Conservation (phyloP, 1,139 yeast genomes). For the Magnusiomyces ingens region DNA sequence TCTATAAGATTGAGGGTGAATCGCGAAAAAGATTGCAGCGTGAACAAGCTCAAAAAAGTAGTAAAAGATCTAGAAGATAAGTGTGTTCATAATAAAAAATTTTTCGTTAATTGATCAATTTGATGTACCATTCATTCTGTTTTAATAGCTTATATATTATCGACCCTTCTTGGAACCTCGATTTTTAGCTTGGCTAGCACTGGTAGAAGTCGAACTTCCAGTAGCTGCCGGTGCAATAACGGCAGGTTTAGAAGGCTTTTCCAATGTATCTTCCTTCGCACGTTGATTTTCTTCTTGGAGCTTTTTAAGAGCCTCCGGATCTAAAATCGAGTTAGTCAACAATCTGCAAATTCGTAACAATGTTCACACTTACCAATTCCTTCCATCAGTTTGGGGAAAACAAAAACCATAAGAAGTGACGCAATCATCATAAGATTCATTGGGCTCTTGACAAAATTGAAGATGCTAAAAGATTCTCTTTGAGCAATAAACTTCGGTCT, state of each 20-base stretch:
- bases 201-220: background rate
- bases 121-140: background rate
- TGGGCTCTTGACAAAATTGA: constrained; percentile 32
- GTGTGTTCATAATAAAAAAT: background rate
- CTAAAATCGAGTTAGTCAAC: constrained; percentile 16
- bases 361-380: constrained; percentile 18
- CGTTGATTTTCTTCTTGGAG: constrained; percentile 21
- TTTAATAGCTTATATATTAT: background rate
- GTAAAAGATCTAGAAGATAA: constrained; percentile 9
- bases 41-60: constrained; percentile 10
- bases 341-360: constrained; percentile 2
- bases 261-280: constrained; percentile 18
- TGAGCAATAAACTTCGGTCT: constrained; percentile 22
- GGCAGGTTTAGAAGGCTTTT: constrained; percentile 13
- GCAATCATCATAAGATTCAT: constrained; percentile 34
- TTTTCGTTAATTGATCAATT: background rate
- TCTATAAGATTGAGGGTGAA: constrained; percentile 9
- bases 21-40: constrained; percentile 10
- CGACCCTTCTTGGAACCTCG: constrained; percentile 4
- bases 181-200: background rate
- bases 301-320: constrained; percentile 33
- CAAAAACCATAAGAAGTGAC: constrained; percentile 31
- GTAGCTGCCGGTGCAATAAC: background rate
- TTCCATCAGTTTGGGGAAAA: constrained; percentile 31
- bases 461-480: constrained; percentile 31